These are phyloP conservation scores for Suillus variegatus DNA, from an alignment of 768 basidiomycete genomes.

Conservation along the genomic window DNA sequence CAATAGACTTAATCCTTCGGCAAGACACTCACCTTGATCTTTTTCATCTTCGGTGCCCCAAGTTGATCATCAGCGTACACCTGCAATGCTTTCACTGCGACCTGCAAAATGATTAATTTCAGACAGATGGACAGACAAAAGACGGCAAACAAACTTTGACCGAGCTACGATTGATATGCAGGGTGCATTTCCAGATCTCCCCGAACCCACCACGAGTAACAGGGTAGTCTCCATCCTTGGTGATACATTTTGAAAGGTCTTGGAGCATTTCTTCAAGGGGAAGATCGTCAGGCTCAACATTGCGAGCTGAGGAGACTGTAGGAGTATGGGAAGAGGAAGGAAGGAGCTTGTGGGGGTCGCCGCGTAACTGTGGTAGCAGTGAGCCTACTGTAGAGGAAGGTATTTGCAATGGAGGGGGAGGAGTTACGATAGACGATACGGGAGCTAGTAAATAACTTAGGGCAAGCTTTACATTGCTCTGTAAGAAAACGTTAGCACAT, in stretches of 20 bases:
- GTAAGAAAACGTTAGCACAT: not conserved
- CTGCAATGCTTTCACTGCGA: not conserved
- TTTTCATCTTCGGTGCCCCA: not conserved
- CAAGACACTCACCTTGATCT: not conserved
- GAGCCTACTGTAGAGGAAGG: not conserved
- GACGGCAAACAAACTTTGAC: not conserved
- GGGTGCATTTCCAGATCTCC: constrained; percentile 7
- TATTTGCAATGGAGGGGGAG: no score
- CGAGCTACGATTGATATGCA: not conserved
- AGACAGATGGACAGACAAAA: not conserved
- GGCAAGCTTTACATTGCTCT: no score
- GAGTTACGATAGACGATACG: no score
- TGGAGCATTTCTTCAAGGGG: not conserved
- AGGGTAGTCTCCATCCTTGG: not conserved
- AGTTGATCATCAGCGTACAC: not conserved
- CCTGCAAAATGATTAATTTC: not conserved
- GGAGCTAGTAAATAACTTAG: no score
- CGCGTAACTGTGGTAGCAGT: no score
- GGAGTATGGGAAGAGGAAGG: not conserved
- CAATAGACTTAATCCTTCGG: not conserved
- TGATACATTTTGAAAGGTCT: constrained; percentile 3
- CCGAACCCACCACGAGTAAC: constrained; percentile 4
- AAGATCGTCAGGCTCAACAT: not conserved
- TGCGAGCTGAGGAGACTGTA: not conserved
- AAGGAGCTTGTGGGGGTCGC: not conserved